Percentiles rank a stretch among this genome's conserved stretches.
Conservation (phyloP, 305 asterid species). For the Rubia peregrina region DNA sequence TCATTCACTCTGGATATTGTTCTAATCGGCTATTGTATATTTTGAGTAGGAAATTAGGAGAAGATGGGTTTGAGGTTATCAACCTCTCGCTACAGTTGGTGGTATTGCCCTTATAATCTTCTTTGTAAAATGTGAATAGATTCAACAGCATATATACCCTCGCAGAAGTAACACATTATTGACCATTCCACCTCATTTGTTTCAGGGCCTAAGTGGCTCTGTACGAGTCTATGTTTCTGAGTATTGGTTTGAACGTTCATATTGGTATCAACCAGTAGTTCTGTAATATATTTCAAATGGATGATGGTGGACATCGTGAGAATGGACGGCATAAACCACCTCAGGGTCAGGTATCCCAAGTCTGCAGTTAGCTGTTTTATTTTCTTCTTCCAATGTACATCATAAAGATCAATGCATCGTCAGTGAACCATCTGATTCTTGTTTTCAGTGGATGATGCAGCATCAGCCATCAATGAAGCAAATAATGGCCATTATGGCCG, state of each 20-base stretch:
- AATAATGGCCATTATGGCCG: constrained; percentile 83
- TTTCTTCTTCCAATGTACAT: neutral
- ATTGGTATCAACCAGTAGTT: constrained; percentile 17
- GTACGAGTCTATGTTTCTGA: constrained; percentile 16
- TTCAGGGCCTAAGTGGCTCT: constrained; percentile 16
- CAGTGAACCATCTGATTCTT: neutral
- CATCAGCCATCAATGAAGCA: constrained; percentile 53
- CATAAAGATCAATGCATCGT: neutral
- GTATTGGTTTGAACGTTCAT: constrained; percentile 18
- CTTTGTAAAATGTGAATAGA: neutral
- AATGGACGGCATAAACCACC: constrained; percentile 85
- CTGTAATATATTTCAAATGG: constrained; percentile 42
- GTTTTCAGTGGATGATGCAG: constrained; percentile 39
- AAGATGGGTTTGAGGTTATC: constrained; percentile 8
- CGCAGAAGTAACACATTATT: neutral
- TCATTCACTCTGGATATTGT: neutral
- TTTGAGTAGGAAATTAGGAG: constrained; percentile 2
- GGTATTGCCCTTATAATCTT: constrained; percentile 4
- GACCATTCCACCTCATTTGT: neutral
- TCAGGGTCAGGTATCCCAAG: constrained; percentile 64
- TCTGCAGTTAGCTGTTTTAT: neutral
- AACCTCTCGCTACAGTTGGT: constrained; percentile 6
- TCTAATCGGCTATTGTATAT: neutral
- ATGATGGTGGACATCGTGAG: constrained; percentile 78
- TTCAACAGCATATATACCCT: neutral